Base-by-base conservation (phyloP, 148 eudicot species). In the Spergularia marina region DNA sequence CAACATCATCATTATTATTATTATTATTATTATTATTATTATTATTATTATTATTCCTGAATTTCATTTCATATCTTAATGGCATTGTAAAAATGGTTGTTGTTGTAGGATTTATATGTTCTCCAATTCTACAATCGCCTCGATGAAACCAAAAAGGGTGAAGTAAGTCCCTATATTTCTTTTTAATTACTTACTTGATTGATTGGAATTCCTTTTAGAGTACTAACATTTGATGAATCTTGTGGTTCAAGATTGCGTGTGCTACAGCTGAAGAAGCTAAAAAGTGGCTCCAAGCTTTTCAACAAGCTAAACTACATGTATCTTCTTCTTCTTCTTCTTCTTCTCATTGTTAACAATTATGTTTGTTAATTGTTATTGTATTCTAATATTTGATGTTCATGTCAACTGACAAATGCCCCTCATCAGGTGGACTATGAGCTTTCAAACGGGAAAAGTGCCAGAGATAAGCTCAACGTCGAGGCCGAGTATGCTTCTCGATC, bases 261-360 rank as follows among this genome's bases (percentile, higher is more conserved):
- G 85, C 88, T 79, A 76, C 91, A 70, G 89, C 92, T 81, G 99
- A 82, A 76, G 98, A 92, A 80, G 87, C 89, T 70, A 87, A 79
- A 39, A 88, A 83, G 76, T 96, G 99, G 99, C 79, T 92, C 87
- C 95, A 92, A 65, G 97, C 99, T 84, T 96, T 96, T 85, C 87
- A 89, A 74, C 93, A 88, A 71, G 99, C 98, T 65, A 96, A 96
- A 84, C 90, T 88, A 74, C 91, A 87, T 91, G 99, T 89, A 86
- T 14, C n/a, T n/a, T n/a, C n/a, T n/a, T n/a, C n/a, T n/a, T 6
- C 1, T 0, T 44, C 21, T 51, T 10, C 7, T 17, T 63, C 14
- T 47, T 76, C 15, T 71, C 21, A 40, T 39, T 51, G 11, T 52
- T 39, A 55, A 23, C 67, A 63, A 63, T 36, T 63, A 36, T 5